Evolutionary conservation across 352 stramenopile species (phyloP), one percentile per base, ranked within the genome.

Genomic region (Globisporangium polare): DNA sequence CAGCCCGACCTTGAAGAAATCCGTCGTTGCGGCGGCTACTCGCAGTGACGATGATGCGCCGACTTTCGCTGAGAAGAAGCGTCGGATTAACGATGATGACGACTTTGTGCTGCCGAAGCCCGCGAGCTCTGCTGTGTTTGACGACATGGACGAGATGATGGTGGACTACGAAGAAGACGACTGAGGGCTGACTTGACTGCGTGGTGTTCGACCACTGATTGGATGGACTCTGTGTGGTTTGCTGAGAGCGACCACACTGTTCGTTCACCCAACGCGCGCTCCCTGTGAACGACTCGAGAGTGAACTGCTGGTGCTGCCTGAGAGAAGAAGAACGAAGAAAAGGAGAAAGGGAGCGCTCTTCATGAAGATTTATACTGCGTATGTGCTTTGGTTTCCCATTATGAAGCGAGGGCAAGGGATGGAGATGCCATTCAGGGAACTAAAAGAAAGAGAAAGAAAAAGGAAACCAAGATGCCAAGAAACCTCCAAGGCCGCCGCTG

Each of bases 101-200:
- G 67, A 74, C 8, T 61, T 73, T 53, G 53, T 56, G 37, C 58
- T 72, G 46, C 59, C 71, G 26, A 80, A 78, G 55, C 58, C 72
- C 57, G 61, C 69, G 52, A 69, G 61, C 55, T 61, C 78, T 52
- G 65, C 78, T 33, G 61, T 74, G 56, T 80, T 84, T 53, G 79
- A 80, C 50, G 79, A 86, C 55, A 84, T 90, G 65, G 81, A 92
- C 71, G 83, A 90, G 68, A 83, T 79, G 67, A 75, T 83, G 66
- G 83, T 92, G 55, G 83, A 92, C 70, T 92, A 90, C 58, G 83
- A 92, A 63, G 83, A 92, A 74, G 81, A 92, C 60, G 82, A 91
- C 50, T 75, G 85, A 59, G 51, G 39, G 9, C 20, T 31, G 20
- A 41, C 26, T 26, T 54, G 49, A 41, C 33, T 26, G 27, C 12